phyloP scores from a whole-genome alignment of 768 basidiomycete genomes.

The Hygrocybe punicea region DNA sequence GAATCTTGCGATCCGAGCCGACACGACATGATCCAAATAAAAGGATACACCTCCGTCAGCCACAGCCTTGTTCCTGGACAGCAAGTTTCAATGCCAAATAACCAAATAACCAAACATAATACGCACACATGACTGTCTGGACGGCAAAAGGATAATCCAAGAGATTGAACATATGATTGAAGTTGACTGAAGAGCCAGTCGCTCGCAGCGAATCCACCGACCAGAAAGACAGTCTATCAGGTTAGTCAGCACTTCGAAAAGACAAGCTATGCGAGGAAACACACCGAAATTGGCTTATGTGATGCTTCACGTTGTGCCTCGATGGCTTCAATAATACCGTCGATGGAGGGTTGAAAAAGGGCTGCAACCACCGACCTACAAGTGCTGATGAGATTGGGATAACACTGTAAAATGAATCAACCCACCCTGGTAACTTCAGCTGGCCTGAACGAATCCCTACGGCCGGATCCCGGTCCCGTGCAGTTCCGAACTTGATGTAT shows the following conservation, averaged over 20 bases:
- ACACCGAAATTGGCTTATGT: constrained; percentile 32
- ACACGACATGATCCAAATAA: constrained; percentile 16
- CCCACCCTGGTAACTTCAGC: constrained; percentile 41
- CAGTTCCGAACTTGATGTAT: constrained; percentile 48
- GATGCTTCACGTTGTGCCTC: constrained; percentile 23
- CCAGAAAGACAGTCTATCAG: constrained; percentile 43
- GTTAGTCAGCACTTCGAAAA: background rate
- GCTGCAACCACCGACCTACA: constrained; percentile 32
- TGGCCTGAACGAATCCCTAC: constrained; percentile 46
- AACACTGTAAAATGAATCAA: background rate
- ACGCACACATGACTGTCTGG: constrained; percentile 49
- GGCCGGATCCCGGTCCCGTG: constrained; percentile 38
- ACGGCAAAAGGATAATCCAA: constrained; percentile 37
- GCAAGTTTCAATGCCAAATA: background rate
- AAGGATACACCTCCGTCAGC: constrained; percentile 17
- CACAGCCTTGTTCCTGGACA: constrained; percentile 18
- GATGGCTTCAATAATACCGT: constrained; percentile 36
- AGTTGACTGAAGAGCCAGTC: constrained; percentile 46
- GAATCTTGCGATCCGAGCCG: constrained; percentile 8
- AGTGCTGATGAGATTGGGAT: background rate
- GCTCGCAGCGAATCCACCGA: constrained; percentile 53
- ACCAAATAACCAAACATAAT: background rate
- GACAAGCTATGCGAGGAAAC: constrained; percentile 5
- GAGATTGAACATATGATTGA: constrained; percentile 32
- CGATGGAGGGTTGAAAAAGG: constrained; percentile 40